Percentiles rank a stretch among this genome's conserved stretches.
Evolutionary conservation across 2,329 filamentous ascomycete genomes (phyloP).

Genomic region (Gaeumannomyces tritici): DNA sequence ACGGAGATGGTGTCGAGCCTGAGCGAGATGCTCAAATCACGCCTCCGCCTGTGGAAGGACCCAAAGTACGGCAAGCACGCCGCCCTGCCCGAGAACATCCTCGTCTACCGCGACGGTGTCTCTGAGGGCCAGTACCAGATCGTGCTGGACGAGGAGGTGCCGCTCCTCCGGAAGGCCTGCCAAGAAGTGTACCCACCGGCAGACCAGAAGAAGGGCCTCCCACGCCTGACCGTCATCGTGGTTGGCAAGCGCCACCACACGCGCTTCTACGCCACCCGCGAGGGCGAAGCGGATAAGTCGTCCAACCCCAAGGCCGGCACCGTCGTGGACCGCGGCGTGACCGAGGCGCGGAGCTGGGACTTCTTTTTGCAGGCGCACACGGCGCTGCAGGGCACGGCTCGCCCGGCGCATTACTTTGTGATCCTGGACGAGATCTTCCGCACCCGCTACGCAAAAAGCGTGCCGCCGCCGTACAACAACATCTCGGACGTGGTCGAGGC

Average conservation of each 20-base stretch:
- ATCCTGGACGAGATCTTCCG: conserved; percentile 60
- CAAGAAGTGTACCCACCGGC: conserved; percentile 37
- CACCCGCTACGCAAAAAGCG: no score
- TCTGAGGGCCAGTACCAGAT: conserved; percentile 73
- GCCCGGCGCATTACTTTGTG: conserved; percentile 76
- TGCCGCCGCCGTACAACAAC: conserved; percentile 1
- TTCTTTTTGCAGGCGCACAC: conserved; percentile 79
- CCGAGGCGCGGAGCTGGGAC: conserved; percentile 66
- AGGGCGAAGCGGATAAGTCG: conserved; percentile 7
- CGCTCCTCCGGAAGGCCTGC: conserved; percentile 41
- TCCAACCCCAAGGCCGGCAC: conserved; percentile 67
- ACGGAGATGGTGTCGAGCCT: not conserved
- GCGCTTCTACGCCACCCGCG: conserved; percentile 66
- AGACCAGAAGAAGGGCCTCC: conserved; percentile 32
- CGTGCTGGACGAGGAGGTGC: conserved; percentile 61
- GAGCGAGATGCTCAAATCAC: not conserved
- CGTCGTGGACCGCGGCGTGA: conserved; percentile 77
- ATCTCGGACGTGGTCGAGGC: conserved; percentile 61
- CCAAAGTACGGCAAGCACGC: conserved; percentile 45
- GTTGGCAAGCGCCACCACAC: conserved; percentile 88
- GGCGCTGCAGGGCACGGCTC: conserved; percentile 57
- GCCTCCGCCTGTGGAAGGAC: conserved; percentile 43
- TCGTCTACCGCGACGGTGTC: conserved; percentile 84
- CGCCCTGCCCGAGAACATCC: conserved; percentile 58
- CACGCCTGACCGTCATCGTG: conserved; percentile 63